A percentile compares a stretch with the other conserved stretches of the same genome.
These are phyloP conservation scores for Lophiostoma macrostomum DNA, from an alignment of 495 filamentous ascomycete species.

Conservation along the genomic window DNA sequence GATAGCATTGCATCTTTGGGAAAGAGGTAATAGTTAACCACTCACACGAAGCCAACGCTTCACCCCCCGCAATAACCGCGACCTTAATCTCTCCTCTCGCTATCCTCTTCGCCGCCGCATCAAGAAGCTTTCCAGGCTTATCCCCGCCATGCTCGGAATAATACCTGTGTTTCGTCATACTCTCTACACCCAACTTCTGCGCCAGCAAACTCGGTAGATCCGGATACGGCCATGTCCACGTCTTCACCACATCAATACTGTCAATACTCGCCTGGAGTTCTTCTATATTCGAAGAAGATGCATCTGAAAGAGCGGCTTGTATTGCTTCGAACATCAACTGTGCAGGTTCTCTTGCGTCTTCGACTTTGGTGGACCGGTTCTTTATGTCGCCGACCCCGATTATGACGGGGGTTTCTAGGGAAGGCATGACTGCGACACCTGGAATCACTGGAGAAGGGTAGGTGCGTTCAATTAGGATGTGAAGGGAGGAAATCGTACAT, in stretches of 20 bases:
- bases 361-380: slow-evolving; percentile 46
- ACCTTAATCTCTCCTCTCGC: slow-evolving; percentile 47
- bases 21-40: background rate
- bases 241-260: slow-evolving; percentile 52
- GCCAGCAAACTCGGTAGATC: slow-evolving; percentile 50
- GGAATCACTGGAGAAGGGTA: too few relatives aligned
- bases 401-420: slow-evolving; percentile 43
- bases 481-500: too few relatives aligned
- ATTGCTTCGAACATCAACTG: slow-evolving; percentile 53
- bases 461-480: too few relatives aligned
- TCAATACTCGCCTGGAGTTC: slow-evolving; percentile 49
- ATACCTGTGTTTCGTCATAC: slow-evolving; percentile 39
- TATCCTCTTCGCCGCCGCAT: slow-evolving; percentile 54
- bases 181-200: slow-evolving; percentile 40
- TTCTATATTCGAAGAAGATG: slow-evolving; percentile 19
- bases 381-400: slow-evolving; percentile 56
- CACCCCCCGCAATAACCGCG: slow-evolving; percentile 54
- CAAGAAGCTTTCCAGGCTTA: slow-evolving; percentile 52
- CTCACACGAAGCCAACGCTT: slow-evolving; percentile 54
- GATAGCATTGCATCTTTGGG: background rate
- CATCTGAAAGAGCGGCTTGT: slow-evolving; percentile 46
- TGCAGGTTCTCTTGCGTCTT: slow-evolving; percentile 54
- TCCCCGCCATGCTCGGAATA: slow-evolving; percentile 55
- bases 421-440: background rate
- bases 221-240: slow-evolving; percentile 58